Evolutionary conservation across 768 basidiomycete species (phyloP), one percentile per base, ranked within the genome.

Genomic region (Naganishia kalamii): DNA sequence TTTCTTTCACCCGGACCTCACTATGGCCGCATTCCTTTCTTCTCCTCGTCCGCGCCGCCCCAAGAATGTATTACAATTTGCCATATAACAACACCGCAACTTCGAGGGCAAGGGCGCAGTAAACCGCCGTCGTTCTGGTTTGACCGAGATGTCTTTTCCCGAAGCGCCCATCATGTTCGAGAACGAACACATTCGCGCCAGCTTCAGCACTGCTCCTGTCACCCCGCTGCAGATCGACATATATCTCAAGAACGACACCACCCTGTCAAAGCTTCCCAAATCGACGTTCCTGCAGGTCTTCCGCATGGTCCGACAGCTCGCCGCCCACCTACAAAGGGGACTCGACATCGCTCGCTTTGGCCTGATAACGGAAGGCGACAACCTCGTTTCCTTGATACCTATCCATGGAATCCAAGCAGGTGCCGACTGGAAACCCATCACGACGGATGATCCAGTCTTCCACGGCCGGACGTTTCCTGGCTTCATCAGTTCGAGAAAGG

Each of bases 221-320:
- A 62, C 61, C 10, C 61, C 32, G 19, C 37, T 49, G 21, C 61
- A 62, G 35, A 41, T 62, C 48, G 61, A 48, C 47, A 62, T 62
- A 11, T 17, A 30, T 17, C 61, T 50, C n/a, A 21, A 23, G 32
- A 37, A 1, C 21, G 30, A 19, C n/a, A 23, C 23, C 15, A 21
- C 35, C 21, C 32, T 62, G 19, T 40, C 37, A 4, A 27, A 57
- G n/a, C 21, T 40, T 12, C 12, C 54, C 1, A 12, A 48, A 21
- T 6, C 47, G 10, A 25, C 3, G 1, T 50, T 49, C 47, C n/a
- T 49, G 3, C 10, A 62, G 11, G 23, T 48, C 23, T 62, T 62
- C 23, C 21, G 17, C 33, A 40, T 23, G 7, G 37, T 62, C 17
- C 61, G 48, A 6, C 61, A 50, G 27, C 61, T 62, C 19, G 43